Conservation (phyloP, 1,284 basidiomycete genomes). For the Ustanciosporium gigantosporum region DNA sequence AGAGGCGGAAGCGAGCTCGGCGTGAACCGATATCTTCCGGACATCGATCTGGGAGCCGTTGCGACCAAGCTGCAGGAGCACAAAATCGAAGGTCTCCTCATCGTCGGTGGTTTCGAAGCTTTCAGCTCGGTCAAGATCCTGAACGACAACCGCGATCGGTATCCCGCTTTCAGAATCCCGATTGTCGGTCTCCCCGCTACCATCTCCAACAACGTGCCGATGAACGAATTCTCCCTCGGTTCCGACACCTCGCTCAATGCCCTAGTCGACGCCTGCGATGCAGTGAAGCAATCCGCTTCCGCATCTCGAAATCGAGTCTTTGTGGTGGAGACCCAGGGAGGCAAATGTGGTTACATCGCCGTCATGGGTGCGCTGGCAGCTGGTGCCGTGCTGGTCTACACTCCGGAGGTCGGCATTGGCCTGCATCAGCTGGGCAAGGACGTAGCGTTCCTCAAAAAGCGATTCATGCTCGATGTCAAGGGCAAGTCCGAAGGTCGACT, state of each 20-base stretch:
- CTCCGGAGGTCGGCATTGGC: conserved; percentile 85
- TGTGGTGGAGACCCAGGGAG: conserved; percentile 96
- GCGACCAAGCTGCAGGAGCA: conserved; percentile 89
- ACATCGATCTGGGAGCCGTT: conserved; percentile 76
- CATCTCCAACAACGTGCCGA: conserved; percentile 94
- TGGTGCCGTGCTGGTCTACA: conserved; percentile 90
- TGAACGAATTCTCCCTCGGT: conserved; percentile 93
- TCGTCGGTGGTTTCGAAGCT: conserved; percentile 96
- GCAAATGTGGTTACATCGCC: conserved; percentile 92
- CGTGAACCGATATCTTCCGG: conserved; percentile 87
- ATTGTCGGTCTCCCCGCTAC: conserved; percentile 69
- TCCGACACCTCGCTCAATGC: conserved; percentile 95
- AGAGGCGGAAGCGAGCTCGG: conserved; percentile 98
- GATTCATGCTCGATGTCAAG: conserved; percentile 82
- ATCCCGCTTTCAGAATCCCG: conserved; percentile 77
- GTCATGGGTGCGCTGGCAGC: conserved; percentile 92
- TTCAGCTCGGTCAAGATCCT: conserved; percentile 79
- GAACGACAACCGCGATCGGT: conserved; percentile 77
- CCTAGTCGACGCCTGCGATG: conserved; percentile 94
- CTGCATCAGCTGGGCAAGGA: conserved; percentile 81
- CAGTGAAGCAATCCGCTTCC: conserved; percentile 95
- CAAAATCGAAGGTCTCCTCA: conserved; percentile 76
- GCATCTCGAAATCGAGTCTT: conserved; percentile 94
- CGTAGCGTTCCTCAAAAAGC: conserved; percentile 83
- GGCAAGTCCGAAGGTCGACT: conserved; percentile 90